Evolutionary conservation across 1,139 yeast species (phyloP), one percentile per base, ranked within the genome.

Genomic region (Lodderomyces beijingensis): DNA sequence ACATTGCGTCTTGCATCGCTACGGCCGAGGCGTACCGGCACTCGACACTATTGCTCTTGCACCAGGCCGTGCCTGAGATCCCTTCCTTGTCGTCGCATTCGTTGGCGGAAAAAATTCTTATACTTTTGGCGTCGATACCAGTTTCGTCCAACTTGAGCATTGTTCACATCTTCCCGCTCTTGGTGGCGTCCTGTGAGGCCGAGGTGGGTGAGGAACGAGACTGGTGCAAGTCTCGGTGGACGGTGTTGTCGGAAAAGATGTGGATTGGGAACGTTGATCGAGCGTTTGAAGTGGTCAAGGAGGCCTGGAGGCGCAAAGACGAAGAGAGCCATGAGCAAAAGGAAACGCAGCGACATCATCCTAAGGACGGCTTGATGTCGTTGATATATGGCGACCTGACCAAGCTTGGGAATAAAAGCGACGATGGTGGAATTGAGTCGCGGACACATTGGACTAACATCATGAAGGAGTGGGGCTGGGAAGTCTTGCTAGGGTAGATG

Each of bases 381-480:
- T 23, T 23, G 25, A 9, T 8, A n/a, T 57, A 70, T 27, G 69
- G 69, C 55, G 65, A 70, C 16, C 69, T 63, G 23, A 55, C 60
- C 13, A 62, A 56, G 36, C 55, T 9, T 23, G 25, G 25, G 10
- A 28, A 21, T 22, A 53, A 53, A 10, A 6, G 7, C n/a, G n/a
- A 23, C 25, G 25, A 23, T 9, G 25, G 63, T 27, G 70, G 73
- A 1, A 60, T 77, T 26, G 61, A 63, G 34, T 68, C 77, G 19
- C 64, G 70, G 53, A 57, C 77, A n/a, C 85, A 79, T 50, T 79
- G 87, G 87, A 73, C 77, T 34, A 58, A 72, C 0, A 75, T 79
- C 9, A 79, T 79, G 85, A 71, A 73, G 44, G 85, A 79, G 43
- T 79, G 86, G 86, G 79, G 79, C 1, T 78, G 86, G 85, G 85